A percentile compares a stretch with the other conserved stretches of the same genome.
Conservation (phyloP, 2,329 filamentous ascomycete genomes). For the Lizonia empirigonia region DNA sequence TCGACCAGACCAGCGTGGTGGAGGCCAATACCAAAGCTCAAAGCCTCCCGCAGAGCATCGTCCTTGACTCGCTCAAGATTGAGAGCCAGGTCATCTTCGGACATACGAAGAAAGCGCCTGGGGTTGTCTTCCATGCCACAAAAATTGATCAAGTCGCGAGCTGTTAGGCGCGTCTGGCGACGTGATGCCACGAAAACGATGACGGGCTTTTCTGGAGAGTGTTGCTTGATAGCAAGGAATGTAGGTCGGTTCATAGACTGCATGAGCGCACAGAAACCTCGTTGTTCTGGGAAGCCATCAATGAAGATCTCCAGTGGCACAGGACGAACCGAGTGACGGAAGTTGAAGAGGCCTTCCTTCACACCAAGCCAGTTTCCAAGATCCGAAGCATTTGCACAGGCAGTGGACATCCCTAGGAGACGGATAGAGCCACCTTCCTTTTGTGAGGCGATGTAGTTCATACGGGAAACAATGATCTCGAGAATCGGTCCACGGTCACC, state of each 20-base stretch:
- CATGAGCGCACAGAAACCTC: slow-evolving; percentile 97
- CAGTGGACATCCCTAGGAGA: slow-evolving; percentile 97
- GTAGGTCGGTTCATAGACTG: slow-evolving; percentile 99
- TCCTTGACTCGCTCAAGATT: slow-evolving; percentile 93
- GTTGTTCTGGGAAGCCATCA: slow-evolving; percentile 92
- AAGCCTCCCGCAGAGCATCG: slow-evolving; percentile 86
- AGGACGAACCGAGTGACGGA: slow-evolving; percentile 93
- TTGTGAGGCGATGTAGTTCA: slow-evolving; percentile 98
- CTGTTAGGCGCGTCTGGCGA: slow-evolving; percentile 90
- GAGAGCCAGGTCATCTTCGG: slow-evolving; percentile 87
- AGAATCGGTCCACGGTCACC: slow-evolving; percentile 96
- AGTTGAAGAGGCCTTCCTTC: slow-evolving; percentile 94
- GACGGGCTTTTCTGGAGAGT: slow-evolving; percentile 94
- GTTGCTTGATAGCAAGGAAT: slow-evolving; percentile 93
- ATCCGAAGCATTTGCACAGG: slow-evolving; percentile 93
- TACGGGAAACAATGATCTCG: slow-evolving; percentile 89
- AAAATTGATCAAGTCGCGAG: slow-evolving; percentile 94
- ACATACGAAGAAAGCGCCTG: slow-evolving; percentile 88
- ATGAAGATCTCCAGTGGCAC: slow-evolving; percentile 97
- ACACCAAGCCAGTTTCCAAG: slow-evolving; percentile 96
- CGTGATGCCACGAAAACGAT: slow-evolving; percentile 98
- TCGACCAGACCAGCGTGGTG: slow-evolving; percentile 98
- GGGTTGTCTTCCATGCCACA: slow-evolving; percentile 99
- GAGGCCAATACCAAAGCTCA: slow-evolving; percentile 94
- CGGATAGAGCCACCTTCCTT: slow-evolving; percentile 84